A percentile compares a stretch with the other conserved stretches of the same genome.
These are phyloP conservation scores for Cunninghamia lanceolata DNA, from an alignment of 75 land plant species.

Conservation along the genomic window DNA sequence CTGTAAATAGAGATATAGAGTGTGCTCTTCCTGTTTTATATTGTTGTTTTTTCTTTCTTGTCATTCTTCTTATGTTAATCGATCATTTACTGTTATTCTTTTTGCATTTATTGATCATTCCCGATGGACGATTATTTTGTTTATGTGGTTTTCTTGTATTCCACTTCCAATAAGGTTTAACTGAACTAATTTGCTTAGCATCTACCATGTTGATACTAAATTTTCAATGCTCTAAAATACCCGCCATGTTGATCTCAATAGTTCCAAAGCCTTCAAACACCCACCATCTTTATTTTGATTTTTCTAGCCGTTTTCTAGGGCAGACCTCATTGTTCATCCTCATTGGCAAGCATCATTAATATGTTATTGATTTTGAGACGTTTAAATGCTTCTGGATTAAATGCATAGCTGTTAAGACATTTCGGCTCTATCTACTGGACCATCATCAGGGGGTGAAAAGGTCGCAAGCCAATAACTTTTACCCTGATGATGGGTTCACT, in stretches of 20 bases:
- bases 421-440: no score
- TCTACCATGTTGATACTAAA: not conserved
- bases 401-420: no score
- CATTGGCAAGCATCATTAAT: not conserved
- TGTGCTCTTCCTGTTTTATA: not conserved
- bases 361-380: not conserved
- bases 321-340: not conserved
- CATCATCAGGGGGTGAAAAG: no score
- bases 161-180: not conserved
- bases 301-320: not conserved
- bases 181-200: not conserved
- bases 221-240: not conserved
- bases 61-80: not conserved
- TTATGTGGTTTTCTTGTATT: not conserved
- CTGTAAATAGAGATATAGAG: not conserved
- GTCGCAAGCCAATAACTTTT: no score
- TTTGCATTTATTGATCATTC: not conserved
- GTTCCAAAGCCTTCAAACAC: not conserved
- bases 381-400: not conserved
- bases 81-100: not conserved
- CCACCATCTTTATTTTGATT: not conserved
- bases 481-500: no score
- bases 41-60: not conserved
- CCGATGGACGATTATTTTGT: not conserved
- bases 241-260: not conserved